Evolutionary conservation across 2,329 filamentous ascomycete genomes (phyloP), one percentile per base, ranked within the genome.

Genomic region (Talaromyces sp.): DNA sequence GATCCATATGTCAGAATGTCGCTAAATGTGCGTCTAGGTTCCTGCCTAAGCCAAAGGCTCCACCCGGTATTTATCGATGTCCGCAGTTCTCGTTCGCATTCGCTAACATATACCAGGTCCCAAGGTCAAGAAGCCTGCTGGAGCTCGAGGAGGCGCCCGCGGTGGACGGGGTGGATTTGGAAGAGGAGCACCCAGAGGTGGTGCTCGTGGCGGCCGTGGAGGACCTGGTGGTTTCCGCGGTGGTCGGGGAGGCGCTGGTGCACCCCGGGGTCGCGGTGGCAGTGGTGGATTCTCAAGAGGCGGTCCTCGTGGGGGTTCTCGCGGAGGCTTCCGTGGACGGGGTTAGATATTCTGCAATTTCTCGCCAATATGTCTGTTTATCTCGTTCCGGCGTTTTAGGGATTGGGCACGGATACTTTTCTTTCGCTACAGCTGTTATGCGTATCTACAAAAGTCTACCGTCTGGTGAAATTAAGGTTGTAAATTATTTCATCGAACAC

Each of bases 31-130:
- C 19, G 13, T 41, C 54, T 65, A 86, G 84, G 70, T 99, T 99
- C 84, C 82, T 98, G 62, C 95, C 95, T 65, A 96, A 93, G 83
- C 93, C 93, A 59, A 97, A 97, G 82, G 80, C 84, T 56, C 80
- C 80, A 62, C 82, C 82, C 70, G 82, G 81, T 78, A 73, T 62
- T 69, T 64, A 27, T 19, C 57, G 35, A 51, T 26, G 27, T 24
- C 14, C 21, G 41, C 60, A 27, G 52, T 62, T 43, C 49, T 26
- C 50, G 59, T 58, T 51, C 50, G 46, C 29, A 52, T 35, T 64
- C 58, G 60, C 67, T 67, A 62, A 72, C 57, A 55, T 58, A 21
- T 53, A 82, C 56, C 79, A 67, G 89, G 89, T 63, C 76, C 78
- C 73, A 91, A 89, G 80, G 82, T 87, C 61, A 89, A 89, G 79